Base-by-base conservation (phyloP, 306 rosid species). In the Casuarina cunninghamiana region DNA sequence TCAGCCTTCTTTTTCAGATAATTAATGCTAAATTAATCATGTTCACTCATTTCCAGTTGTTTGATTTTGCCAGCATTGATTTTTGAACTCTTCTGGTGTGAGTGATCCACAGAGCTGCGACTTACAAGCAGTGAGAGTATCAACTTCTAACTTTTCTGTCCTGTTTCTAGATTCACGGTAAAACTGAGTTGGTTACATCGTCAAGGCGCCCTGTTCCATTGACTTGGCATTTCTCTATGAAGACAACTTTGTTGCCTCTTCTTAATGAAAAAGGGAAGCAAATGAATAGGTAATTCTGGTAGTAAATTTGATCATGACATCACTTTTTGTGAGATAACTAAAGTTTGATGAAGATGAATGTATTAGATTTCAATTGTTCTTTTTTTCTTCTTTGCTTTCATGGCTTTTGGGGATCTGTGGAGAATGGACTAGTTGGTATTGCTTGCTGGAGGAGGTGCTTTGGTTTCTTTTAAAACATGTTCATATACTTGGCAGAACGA, bases 121-220 rank as follows among this genome's bases (percentile, higher is more conserved):
- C 32, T 26, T 26, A 26, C 32, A 26, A 26, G 1, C 32, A 26
- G 32, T 17, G 57, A 60, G 48, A 62, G 69, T 53, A 74, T 77
- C 57, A 49, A 44, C 61, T 45, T 67, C 57, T 49, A 41, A 57
- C 53, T 74, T 48, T 48, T 48, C 77, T 58, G 76, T 87, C 77
- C 81, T 80, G 54, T 69, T 75, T 78, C 80, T 46, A 95, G 98
- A 95, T 95, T 78, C 98, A 95, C 68, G 98, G 97, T 65, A 77
- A 76, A 85, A 95, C 98, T 68, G 98, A 92, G 86, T 86, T 95
- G 88, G 97, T 92, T 78, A 95, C 93, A 61, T 90, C 98, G 32
- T 86, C 88, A 38, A 95, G 86, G 86, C 97, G 97, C 53, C 98
- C 98, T 76, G 97, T 95, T 81, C 98, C 98, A 10, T 81, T 92